Conservation (phyloP, 805 yeast genomes). For the Kurtzmaniella fragi region DNA sequence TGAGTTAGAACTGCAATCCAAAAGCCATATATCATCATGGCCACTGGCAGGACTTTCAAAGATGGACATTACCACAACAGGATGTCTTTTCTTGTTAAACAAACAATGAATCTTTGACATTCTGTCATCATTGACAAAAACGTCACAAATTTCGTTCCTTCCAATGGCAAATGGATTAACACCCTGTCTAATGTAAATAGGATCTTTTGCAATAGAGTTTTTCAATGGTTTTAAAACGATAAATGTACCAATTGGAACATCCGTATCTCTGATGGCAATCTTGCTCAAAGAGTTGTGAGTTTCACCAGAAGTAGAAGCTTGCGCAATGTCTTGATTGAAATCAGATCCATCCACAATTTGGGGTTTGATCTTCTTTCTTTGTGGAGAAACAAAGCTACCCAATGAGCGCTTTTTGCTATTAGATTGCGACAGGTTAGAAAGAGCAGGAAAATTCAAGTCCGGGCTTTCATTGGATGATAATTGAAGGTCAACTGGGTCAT, state of each 20-base stretch:
- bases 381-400: not conserved
- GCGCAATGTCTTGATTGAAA: not conserved
- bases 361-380: constrained; percentile 2
- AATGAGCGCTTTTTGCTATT: not conserved
- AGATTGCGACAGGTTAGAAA: constrained; percentile 2
- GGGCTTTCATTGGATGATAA: too few relatives aligned
- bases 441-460: too few relatives aligned
- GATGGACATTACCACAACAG: constrained; percentile 43
- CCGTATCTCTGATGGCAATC: not conserved
- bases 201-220: constrained; percentile 40
- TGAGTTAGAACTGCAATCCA: constrained; percentile 76
- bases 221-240: constrained; percentile 51
- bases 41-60: constrained; percentile 72
- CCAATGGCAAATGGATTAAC: constrained; percentile 69
- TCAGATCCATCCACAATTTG: not conserved
- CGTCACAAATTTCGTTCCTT: constrained; percentile 58
- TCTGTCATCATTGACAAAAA: constrained; percentile 62
- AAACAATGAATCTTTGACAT: constrained; percentile 83
- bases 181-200: constrained; percentile 62
- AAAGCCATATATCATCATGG: constrained; percentile 70
- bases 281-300: not conserved
- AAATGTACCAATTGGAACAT: constrained; percentile 54
- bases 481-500: too few relatives aligned
- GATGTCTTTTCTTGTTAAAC: constrained; percentile 58
- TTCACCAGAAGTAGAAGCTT: not conserved